phyloP scores from a whole-genome alignment of 75 land plant genomes.

The Sequoiadendron giganteum region DNA sequence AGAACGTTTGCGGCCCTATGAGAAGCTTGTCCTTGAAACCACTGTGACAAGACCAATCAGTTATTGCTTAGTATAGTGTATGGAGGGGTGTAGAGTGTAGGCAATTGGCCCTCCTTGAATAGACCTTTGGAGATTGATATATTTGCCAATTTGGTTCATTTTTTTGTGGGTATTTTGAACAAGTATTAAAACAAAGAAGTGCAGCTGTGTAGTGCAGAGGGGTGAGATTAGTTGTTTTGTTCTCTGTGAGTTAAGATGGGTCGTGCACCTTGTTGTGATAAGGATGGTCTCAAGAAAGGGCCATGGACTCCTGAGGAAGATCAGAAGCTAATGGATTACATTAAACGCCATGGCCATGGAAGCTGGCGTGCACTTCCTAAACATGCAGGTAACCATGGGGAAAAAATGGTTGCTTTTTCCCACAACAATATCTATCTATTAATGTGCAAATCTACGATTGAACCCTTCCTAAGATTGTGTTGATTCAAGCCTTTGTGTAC shows the following conservation, averaged over 20 bases:
- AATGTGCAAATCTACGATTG: too few relatives aligned
- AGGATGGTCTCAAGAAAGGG: conserved; percentile 17
- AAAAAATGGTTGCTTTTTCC: neutral
- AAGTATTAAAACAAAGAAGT: too few relatives aligned
- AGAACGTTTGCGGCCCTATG: neutral
- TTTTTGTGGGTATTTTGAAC: too few relatives aligned
- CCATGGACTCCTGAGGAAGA: conserved; percentile 23
- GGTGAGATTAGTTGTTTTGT: neutral
- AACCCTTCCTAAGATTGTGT: too few relatives aligned
- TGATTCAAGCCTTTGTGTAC: too few relatives aligned
- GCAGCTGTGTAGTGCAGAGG: neutral
- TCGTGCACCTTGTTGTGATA: conserved; percentile 23
- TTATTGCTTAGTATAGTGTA: neutral
- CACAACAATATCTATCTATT: too few relatives aligned
- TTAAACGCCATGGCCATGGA: conserved; percentile 18
- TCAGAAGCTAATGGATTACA: conserved; percentile 21
- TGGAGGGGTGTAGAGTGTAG: neutral
- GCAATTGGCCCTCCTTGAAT: neutral
- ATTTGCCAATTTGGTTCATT: too few relatives aligned
- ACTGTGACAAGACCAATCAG: neutral
- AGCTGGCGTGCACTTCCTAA: conserved; percentile 21
- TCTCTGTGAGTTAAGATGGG: conserved; percentile 1
- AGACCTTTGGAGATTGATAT: neutral
- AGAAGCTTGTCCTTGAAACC: neutral
- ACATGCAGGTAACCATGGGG: conserved; percentile 9